Conservation (phyloP, 805 yeast genomes). For the Wickerhamiella parazyma region DNA sequence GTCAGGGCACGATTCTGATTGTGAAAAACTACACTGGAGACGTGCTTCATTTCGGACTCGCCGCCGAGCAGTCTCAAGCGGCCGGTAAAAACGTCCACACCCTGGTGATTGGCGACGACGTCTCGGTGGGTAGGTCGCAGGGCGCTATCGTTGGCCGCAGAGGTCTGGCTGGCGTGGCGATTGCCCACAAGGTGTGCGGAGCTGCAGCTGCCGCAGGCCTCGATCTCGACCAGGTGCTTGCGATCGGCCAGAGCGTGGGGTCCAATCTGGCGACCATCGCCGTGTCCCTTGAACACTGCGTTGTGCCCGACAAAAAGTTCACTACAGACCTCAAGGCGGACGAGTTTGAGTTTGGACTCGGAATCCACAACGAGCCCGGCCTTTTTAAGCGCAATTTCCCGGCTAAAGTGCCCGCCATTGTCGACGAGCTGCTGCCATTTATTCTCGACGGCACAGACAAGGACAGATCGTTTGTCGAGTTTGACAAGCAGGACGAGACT, state of each 20-base stretch:
- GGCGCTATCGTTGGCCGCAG: conserved; percentile 89
- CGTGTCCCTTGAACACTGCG: conserved; percentile 76
- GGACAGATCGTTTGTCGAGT: conserved; percentile 72
- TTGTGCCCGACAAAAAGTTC: conserved; percentile 69
- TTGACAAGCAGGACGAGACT: conserved; percentile 48
- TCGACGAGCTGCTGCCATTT: conserved; percentile 45
- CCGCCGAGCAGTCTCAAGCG: conserved; percentile 75
- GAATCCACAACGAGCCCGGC: conserved; percentile 94
- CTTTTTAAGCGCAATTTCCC: conserved; percentile 33
- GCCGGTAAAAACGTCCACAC: conserved; percentile 61
- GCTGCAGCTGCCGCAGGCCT: conserved; percentile 39
- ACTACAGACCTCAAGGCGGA: conserved; percentile 39
- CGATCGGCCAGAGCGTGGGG: conserved; percentile 47
- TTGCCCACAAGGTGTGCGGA: conserved; percentile 78
- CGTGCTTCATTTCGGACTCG: conserved; percentile 80
- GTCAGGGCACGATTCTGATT: conserved; percentile 58
- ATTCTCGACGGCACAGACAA: conserved; percentile 48
- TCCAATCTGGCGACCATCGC: conserved; percentile 71
- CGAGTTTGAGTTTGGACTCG: conserved; percentile 86
- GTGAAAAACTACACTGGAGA: conserved; percentile 95
- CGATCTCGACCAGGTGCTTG: conserved; percentile 40
- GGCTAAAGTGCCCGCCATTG: conserved; percentile 57
- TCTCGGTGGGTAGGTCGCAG: conserved; percentile 80
- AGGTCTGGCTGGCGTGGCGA: conserved; percentile 82
- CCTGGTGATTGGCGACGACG: conserved; percentile 79